Evolutionary conservation across 331 rosid species (phyloP).

Genomic region (Acacia pycnantha): DNA sequence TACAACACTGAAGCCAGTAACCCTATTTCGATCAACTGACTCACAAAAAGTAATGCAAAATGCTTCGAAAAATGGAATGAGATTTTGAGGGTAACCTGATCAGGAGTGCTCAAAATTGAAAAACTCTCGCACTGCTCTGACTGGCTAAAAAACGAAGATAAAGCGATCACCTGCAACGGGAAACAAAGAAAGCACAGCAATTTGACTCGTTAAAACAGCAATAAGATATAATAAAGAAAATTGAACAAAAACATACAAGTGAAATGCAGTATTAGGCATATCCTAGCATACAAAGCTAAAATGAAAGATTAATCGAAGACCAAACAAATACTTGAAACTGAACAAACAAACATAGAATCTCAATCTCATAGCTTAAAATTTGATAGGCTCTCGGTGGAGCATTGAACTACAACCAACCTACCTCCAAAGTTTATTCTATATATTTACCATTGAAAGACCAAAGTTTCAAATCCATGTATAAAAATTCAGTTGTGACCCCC

Average conservation of each 20-base stretch:
- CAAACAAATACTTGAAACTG: background rate
- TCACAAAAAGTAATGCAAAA: constrained; percentile 32
- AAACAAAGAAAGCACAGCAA: constrained; percentile 26
- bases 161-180: constrained; percentile 42
- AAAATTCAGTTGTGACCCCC: constrained; percentile 5
- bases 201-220: constrained; percentile 16
- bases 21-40: constrained; percentile 27
- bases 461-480: constrained; percentile 8
- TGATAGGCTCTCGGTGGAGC: constrained; percentile 15
- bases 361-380: constrained; percentile 6
- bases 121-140: constrained; percentile 44
- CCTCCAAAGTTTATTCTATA: background rate
- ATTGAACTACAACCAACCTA: constrained; percentile 23
- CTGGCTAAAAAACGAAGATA: constrained; percentile 25
- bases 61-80: constrained; percentile 6
- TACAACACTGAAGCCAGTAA: constrained; percentile 39
- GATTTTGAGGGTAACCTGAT: constrained; percentile 35
- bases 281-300: background rate
- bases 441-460: constrained; percentile 16
- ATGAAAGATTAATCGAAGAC: background rate
- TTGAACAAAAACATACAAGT: constrained; percentile 7
- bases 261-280: constrained; percentile 5
- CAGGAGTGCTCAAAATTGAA: constrained; percentile 40
- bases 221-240: constrained; percentile 1
- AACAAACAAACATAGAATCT: background rate